phyloP scores from a whole-genome alignment of 179 eudicot species.

The Amaranthus tricolor region DNA sequence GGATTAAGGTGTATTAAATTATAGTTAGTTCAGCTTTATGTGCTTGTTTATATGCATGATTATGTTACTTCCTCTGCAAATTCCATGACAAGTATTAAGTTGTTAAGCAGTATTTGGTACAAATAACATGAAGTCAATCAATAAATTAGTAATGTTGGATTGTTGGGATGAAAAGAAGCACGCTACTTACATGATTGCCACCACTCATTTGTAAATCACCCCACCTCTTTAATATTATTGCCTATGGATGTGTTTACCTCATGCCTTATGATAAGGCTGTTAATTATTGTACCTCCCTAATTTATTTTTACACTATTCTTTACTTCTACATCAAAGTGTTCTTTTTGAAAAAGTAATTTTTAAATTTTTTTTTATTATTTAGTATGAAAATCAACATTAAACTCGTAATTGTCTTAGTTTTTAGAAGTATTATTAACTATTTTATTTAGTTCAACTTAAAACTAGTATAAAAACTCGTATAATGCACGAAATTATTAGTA shows the following conservation, averaged over 20 bases:
- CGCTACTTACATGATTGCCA: slow-evolving; percentile 21
- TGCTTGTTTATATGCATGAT: not conserved
- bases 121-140: slow-evolving; percentile 14
- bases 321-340: too few relatives aligned
- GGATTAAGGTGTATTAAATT: not conserved
- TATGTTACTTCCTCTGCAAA: not conserved
- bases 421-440: too few relatives aligned
- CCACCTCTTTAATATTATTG: not conserved
- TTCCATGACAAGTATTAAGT: not conserved
- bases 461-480: too few relatives aligned
- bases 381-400: too few relatives aligned
- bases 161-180: slow-evolving; percentile 13
- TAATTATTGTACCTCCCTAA: too few relatives aligned
- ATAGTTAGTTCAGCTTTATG: not conserved
- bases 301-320: too few relatives aligned
- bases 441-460: too few relatives aligned
- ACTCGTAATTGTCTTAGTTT: too few relatives aligned
- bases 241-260: not conserved
- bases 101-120: not conserved
- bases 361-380: too few relatives aligned
- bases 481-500: too few relatives aligned
- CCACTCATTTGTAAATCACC: slow-evolving; percentile 1
- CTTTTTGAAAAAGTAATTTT: too few relatives aligned
- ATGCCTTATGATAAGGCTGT: too few relatives aligned
- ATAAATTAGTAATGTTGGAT: slow-evolving; percentile 25